Percentiles rank a stretch among this genome's conserved stretches.
Evolutionary conservation across 768 basidiomycete species (phyloP).

Genomic region (Kwoniella mangroviensis): DNA sequence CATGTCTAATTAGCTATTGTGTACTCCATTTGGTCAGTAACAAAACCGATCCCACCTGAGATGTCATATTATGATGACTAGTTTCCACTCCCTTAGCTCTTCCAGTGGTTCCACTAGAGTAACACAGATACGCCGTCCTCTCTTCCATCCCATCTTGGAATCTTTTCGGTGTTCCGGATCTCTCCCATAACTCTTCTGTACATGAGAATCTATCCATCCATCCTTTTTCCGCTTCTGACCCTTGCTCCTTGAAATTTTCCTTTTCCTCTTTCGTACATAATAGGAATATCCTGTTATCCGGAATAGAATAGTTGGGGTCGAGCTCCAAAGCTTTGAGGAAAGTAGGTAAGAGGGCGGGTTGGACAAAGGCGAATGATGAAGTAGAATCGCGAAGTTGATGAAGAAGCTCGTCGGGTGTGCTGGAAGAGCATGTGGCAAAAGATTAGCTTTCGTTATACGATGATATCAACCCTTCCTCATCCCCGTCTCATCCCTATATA

Average conservation of each 20-base stretch:
- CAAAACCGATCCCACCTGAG: constrained; percentile 55
- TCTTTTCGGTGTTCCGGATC: constrained; percentile 13
- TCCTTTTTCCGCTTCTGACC: constrained; percentile 37
- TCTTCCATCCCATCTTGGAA: constrained; percentile 36
- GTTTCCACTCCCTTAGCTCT: constrained; percentile 58
- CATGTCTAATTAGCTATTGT: not conserved
- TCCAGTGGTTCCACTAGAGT: constrained; percentile 57
- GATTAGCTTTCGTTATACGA: not conserved
- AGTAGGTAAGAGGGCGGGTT: constrained; percentile 67
- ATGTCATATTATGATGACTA: constrained; percentile 66
- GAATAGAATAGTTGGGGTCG: constrained; percentile 55
- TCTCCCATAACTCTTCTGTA: constrained; percentile 36
- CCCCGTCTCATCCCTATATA: too few relatives aligned
- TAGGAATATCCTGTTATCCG: constrained; percentile 65
- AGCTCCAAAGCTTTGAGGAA: constrained; percentile 66
- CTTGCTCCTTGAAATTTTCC: not conserved
- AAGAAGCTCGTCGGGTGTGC: constrained; percentile 70
- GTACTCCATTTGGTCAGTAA: not conserved
- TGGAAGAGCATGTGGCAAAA: constrained; percentile 53
- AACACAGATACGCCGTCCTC: constrained; percentile 55
- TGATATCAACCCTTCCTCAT: too few relatives aligned
- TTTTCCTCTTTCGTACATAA: constrained; percentile 56
- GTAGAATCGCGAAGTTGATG: constrained; percentile 74
- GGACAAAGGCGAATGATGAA: constrained; percentile 68
- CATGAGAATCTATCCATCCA: constrained; percentile 33